A percentile compares a stretch with the other conserved stretches of the same genome.
phyloP scores from a whole-genome alignment of 2,329 filamentous ascomycete species.

The Aspergillus versicolor region DNA sequence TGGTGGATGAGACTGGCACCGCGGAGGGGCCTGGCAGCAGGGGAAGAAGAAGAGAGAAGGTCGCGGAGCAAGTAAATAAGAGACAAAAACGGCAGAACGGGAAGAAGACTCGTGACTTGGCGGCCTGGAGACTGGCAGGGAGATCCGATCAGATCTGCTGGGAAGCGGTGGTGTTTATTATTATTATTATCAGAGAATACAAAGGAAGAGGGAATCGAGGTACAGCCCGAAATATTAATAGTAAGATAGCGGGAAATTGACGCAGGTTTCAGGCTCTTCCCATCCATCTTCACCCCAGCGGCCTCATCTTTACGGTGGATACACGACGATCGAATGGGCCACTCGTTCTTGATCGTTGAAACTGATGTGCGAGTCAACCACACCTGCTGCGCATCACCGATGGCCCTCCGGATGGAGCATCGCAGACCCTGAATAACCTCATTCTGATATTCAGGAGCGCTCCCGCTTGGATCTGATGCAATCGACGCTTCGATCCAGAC shows the following conservation, averaged over 20 bases:
- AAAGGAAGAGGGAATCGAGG: background rate
- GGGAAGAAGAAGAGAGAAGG: background rate
- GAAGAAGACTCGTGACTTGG: background rate
- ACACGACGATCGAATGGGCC: slow-evolving; percentile 6
- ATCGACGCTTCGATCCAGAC: slow-evolving; percentile 3
- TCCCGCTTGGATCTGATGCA: slow-evolving; percentile 2
- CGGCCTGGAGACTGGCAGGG: background rate
- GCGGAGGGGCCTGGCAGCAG: background rate
- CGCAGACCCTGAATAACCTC: slow-evolving; percentile 7
- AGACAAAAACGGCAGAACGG: background rate
- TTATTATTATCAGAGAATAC: too few relatives aligned
- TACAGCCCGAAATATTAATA: slow-evolving; percentile 6
- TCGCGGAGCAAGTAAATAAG: slow-evolving; percentile 2
- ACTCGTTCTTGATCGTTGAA: slow-evolving; percentile 3
- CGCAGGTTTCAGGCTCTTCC: slow-evolving; percentile 1
- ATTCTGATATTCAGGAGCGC: slow-evolving; percentile 3
- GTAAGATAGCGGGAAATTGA: slow-evolving; percentile 6
- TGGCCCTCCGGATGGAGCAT: background rate
- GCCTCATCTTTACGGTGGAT: slow-evolving; percentile 1
- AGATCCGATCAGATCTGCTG: too few relatives aligned
- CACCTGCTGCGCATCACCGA: background rate
- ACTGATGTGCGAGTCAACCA: background rate
- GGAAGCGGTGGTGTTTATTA: too few relatives aligned
- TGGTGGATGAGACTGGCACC: slow-evolving; percentile 1
- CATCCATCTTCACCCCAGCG: background rate